phyloP scores from a whole-genome alignment of 2,329 filamentous ascomycete genomes.

The Thielaviopsis euricoi region DNA sequence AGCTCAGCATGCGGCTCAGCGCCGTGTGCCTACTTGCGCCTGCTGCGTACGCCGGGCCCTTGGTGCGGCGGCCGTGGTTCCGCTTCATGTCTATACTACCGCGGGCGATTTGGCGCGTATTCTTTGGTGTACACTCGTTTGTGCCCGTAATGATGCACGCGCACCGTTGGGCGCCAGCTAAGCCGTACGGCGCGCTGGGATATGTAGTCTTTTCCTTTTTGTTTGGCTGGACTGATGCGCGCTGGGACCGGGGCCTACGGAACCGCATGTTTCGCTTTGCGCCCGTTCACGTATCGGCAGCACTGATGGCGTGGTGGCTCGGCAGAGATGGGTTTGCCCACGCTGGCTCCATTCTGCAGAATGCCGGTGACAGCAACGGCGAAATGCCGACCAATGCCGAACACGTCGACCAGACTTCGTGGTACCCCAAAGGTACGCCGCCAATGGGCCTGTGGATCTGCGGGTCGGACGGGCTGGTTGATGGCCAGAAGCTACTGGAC shows the following conservation, averaged over 20 bases:
- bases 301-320: constrained; percentile 93
- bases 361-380: constrained; percentile 45
- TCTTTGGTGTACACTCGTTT: constrained; percentile 87
- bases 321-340: constrained; percentile 63
- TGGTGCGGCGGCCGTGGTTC: constrained; percentile 79
- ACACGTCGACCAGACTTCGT: constrained; percentile 27
- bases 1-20: constrained; percentile 64
- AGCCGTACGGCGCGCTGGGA: constrained; percentile 62
- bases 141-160: constrained; percentile 88
- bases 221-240: constrained; percentile 70
- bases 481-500: constrained; percentile 56
- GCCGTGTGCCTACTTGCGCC: constrained; percentile 87
- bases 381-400: constrained; percentile 23
- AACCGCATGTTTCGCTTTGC: constrained; percentile 83
- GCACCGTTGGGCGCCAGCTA: constrained; percentile 47
- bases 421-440: constrained; percentile 67
- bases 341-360: constrained; percentile 76
- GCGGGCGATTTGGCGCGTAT: constrained; percentile 55
- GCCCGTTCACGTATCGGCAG: constrained; percentile 75
- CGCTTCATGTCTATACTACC: constrained; percentile 52
- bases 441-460: constrained; percentile 82
- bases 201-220: constrained; percentile 83
- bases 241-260: constrained; percentile 69
- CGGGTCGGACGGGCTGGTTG: constrained; percentile 69
- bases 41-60: constrained; percentile 72